Percentiles rank a stretch among this genome's conserved stretches.
Conservation (phyloP, 305 asterid genomes). For the Plantago coronopus region DNA sequence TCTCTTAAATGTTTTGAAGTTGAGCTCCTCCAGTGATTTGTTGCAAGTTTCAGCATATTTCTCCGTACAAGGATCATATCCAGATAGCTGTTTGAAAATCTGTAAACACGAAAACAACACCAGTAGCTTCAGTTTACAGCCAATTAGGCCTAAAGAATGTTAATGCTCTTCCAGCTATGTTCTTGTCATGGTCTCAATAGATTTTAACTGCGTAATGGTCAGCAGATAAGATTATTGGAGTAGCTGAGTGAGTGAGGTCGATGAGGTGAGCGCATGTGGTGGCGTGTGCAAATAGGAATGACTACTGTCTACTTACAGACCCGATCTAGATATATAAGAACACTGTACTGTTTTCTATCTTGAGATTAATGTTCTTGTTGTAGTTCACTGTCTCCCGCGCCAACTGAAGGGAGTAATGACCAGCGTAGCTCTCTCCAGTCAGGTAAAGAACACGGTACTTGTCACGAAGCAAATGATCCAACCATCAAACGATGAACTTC, state of each 20-base stretch:
- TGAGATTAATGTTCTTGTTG: conserved; percentile 42
- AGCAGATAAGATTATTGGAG: not conserved
- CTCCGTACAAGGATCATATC: conserved; percentile 95
- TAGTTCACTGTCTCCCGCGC: conserved; percentile 61
- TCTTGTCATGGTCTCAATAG: no score
- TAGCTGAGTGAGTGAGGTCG: conserved; percentile 44
- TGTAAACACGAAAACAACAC: conserved; percentile 6
- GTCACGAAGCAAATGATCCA: conserved; percentile 83
- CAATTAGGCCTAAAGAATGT: no score
- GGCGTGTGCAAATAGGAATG: conserved; percentile 27
- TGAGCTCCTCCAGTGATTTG: no score
- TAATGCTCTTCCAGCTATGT: no score
- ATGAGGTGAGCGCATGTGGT: conserved; percentile 63
- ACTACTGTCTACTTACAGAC: not conserved
- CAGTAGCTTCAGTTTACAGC: not conserved
- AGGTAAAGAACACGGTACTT: conserved; percentile 58
- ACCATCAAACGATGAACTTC: conserved; percentile 64
- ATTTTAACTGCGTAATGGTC: no score
- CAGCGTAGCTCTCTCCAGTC: conserved; percentile 94
- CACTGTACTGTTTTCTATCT: not conserved
- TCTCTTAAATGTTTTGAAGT: no score
- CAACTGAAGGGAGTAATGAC: conserved; percentile 89
- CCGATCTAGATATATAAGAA: no score
- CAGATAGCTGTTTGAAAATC: conserved; percentile 47
- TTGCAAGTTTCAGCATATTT: conserved; percentile 80